phyloP scores from a whole-genome alignment of 176 grass and related monocot genomes.

The Raddia guianensis region DNA sequence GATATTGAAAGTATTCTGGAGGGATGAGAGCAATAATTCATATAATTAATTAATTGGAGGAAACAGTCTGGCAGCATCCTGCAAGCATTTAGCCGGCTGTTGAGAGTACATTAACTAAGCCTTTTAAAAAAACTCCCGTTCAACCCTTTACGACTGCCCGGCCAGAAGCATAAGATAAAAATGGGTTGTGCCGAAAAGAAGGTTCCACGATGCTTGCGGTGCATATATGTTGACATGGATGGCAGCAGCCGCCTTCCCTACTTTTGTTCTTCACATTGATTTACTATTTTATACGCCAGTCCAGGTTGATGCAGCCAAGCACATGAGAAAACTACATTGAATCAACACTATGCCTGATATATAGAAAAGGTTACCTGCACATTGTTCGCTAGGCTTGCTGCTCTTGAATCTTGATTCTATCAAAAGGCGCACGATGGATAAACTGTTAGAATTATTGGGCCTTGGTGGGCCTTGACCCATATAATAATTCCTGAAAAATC shows the following conservation, averaged over 20 bases:
- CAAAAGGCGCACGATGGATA: not conserved
- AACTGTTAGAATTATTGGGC: too few species aligned
- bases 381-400: not conserved
- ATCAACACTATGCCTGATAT: not conserved
- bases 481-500: too few species aligned
- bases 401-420: slow-evolving; percentile 14
- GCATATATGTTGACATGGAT: not conserved
- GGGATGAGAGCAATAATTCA: too few species aligned
- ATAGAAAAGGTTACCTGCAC: not conserved
- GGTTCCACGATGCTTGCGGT: not conserved
- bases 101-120: too few species aligned
- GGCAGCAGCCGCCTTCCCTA: not conserved
- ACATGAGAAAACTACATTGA: not conserved
- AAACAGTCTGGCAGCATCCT: too few species aligned
- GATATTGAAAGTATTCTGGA: too few species aligned
- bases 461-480: too few species aligned
- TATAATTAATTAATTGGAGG: too few species aligned
- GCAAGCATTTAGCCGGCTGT: too few species aligned
- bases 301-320: not conserved
- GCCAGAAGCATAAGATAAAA: not conserved
- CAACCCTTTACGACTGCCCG: not conserved
- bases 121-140: too few species aligned
- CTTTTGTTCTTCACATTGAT: slow-evolving; percentile 10
- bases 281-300: not conserved
- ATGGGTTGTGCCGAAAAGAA: not conserved